A percentile compares a stretch with the other conserved stretches of the same genome.
These are phyloP conservation scores for Phytopythium ostracodes DNA, from an alignment of 352 stramenopile genomes.

Conservation along the genomic window DNA sequence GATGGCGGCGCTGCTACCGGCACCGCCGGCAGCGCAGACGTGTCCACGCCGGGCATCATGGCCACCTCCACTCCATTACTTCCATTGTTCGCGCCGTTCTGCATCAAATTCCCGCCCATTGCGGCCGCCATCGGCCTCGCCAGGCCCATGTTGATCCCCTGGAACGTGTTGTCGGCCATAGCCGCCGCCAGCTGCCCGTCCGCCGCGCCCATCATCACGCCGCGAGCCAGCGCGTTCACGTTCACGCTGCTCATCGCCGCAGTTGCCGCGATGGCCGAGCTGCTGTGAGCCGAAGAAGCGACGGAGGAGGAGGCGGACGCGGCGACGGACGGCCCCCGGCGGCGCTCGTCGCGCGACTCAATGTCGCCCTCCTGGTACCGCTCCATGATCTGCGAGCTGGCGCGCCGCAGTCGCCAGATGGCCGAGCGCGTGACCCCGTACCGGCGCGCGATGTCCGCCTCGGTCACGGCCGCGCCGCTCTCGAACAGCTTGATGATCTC, in stretches of 20 bases:
- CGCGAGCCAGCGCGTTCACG: background rate
- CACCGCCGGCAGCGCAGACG: background rate
- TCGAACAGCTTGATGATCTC: constrained; percentile 53
- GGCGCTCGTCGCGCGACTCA: constrained; percentile 35
- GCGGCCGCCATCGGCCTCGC: background rate
- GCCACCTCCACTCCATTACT: background rate
- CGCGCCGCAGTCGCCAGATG: constrained; percentile 36
- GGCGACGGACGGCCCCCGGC: constrained; percentile 11
- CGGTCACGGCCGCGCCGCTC: constrained; percentile 28
- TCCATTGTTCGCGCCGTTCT: background rate
- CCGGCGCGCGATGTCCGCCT: constrained; percentile 35
- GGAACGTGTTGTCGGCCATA: background rate
- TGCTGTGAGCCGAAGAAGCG: background rate
- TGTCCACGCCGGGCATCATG: background rate
- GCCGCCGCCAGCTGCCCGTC: background rate
- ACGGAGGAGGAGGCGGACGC: background rate
- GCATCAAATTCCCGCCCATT: background rate
- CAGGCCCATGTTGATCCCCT: background rate
- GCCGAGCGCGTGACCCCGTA: constrained; percentile 45
- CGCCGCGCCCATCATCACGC: background rate
- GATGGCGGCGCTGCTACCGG: background rate
- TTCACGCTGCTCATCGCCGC: background rate
- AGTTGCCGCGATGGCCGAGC: background rate
- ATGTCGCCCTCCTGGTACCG: constrained; percentile 38
- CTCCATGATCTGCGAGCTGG: constrained; percentile 35